Base-by-base conservation (phyloP, 441 rosid genomes). In the Populus hybrid region DNA sequence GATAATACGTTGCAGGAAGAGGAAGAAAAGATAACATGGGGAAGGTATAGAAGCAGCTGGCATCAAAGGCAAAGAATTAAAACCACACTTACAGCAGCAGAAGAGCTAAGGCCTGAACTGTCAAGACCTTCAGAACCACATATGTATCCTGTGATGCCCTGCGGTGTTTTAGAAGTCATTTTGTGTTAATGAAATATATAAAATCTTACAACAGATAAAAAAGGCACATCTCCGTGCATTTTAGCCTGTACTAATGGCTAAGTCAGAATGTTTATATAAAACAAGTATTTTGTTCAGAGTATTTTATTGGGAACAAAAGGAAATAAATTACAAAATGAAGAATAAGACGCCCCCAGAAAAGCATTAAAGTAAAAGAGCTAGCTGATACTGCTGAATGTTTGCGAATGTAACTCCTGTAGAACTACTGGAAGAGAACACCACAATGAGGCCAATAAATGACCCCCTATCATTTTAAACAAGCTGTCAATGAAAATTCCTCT, bases 31-130 rank as follows among this genome's bases (percentile, higher is more conserved):
- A 14, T 28, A 26, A 45, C 11, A 45, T 2, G 4, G 31, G 20
- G 28, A 16, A 7, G 20, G 20, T 5, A 67, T 26, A 67, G 21
- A 28, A 67, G 18, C 18, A 20, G 18, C 68, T 24, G 6, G 14
- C 70, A 31, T 67, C 12, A 26, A 35, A 11, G 14, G 18, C 26
- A 77, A 76, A 74, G n/a, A 8, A 74, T 76, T 70, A 79, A 74
- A 80, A 36, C 68, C 68, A 78, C 74, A 88, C 99, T 86, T 88
- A 95, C 98, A 56, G 99, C 97, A 81, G 99, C 97, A 73, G 98
- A 95, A 78, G 99, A 95, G 87, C 99, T 95, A 81, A 95, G 98
- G 76, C 99, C 99, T 29, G 97, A 90, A 82, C 97, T 89, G 79
- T 95, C 97, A 86, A 95, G 90, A 82, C 92, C 95, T 83, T 90